Percentiles rank a stretch among this genome's conserved stretches.
Evolutionary conservation across 495 filamentous ascomycete species (phyloP).

Genomic region (Lindgomyces ingoldianus): DNA sequence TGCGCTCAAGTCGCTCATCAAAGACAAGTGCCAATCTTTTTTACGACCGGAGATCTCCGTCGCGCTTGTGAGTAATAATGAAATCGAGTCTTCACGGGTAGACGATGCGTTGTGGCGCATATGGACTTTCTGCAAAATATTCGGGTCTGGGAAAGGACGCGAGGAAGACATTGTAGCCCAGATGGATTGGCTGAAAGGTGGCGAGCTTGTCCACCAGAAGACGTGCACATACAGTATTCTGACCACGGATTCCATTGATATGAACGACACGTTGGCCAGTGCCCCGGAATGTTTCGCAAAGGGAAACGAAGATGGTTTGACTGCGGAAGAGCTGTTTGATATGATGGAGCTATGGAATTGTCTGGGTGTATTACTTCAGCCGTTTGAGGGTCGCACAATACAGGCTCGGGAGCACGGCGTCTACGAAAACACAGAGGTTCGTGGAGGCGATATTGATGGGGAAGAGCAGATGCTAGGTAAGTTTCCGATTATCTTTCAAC

Average conservation of each 20-base stretch:
- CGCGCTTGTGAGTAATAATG: conserved; percentile 56
- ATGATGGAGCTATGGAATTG: conserved; percentile 71
- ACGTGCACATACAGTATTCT: conserved; percentile 42
- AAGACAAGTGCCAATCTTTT: conserved; percentile 60
- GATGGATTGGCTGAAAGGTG: conserved; percentile 66
- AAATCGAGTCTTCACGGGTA: conserved; percentile 54
- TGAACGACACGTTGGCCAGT: conserved; percentile 57
- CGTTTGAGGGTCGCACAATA: conserved; percentile 57
- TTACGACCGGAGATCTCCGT: conserved; percentile 59
- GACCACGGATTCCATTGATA: conserved; percentile 54
- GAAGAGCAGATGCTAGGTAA: conserved; percentile 60
- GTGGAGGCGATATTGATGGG: conserved; percentile 51
- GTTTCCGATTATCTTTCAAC: conserved; percentile 18
- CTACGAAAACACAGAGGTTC: conserved; percentile 53
- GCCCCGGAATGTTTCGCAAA: conserved; percentile 60
- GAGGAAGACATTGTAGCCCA: conserved; percentile 66
- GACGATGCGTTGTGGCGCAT: conserved; percentile 69
- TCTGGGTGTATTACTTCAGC: conserved; percentile 58
- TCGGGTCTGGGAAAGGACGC: conserved; percentile 59
- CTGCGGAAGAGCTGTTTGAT: conserved; percentile 60
- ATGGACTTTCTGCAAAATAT: conserved; percentile 71
- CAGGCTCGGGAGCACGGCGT: conserved; percentile 60
- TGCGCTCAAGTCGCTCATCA: conserved; percentile 60
- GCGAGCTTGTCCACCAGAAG: conserved; percentile 51
- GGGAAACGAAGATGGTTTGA: conserved; percentile 60